These are phyloP conservation scores for Talaromyces liani DNA, from an alignment of 495 filamentous ascomycete species.

Conservation along the genomic window DNA sequence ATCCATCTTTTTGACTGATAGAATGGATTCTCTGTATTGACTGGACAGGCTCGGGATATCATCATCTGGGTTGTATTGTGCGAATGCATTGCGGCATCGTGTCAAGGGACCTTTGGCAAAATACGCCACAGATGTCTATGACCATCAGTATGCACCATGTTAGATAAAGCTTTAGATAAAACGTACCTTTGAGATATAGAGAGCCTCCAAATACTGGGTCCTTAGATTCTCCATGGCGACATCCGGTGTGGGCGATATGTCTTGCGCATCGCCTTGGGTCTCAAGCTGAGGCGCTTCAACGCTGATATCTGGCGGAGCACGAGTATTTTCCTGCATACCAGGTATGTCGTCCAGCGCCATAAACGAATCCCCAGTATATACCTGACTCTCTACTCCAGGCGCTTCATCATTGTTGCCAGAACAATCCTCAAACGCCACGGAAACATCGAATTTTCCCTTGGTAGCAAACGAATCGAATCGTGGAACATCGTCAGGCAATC, in stretches of 20 bases:
- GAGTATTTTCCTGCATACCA: not conserved
- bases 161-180: not conserved
- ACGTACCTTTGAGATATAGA: slow-evolving; percentile 82
- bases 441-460: slow-evolving; percentile 21
- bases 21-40: slow-evolving; percentile 63
- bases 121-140: slow-evolving; percentile 80
- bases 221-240: slow-evolving; percentile 61
- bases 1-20: slow-evolving; percentile 70
- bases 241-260: slow-evolving; percentile 37
- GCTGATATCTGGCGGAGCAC: not conserved
- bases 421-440: slow-evolving; percentile 22
- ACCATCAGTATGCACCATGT: slow-evolving; percentile 10
- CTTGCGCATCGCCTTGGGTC: slow-evolving; percentile 7
- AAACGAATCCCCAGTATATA: not conserved
- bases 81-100: slow-evolving; percentile 72
- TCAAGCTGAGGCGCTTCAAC: not conserved
- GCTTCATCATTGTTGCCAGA: not conserved
- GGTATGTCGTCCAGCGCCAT: not conserved
- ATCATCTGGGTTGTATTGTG: slow-evolving; percentile 43
- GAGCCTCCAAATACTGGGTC: slow-evolving; percentile 73
- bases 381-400: not conserved
- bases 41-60: slow-evolving; percentile 44
- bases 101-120: slow-evolving; percentile 95
- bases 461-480: slow-evolving; percentile 18
- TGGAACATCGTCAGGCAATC: slow-evolving; percentile 27